Evolutionary conservation across 148 eudicot genomes (phyloP).

Genomic region (Rhododendron ferrugineum): DNA sequence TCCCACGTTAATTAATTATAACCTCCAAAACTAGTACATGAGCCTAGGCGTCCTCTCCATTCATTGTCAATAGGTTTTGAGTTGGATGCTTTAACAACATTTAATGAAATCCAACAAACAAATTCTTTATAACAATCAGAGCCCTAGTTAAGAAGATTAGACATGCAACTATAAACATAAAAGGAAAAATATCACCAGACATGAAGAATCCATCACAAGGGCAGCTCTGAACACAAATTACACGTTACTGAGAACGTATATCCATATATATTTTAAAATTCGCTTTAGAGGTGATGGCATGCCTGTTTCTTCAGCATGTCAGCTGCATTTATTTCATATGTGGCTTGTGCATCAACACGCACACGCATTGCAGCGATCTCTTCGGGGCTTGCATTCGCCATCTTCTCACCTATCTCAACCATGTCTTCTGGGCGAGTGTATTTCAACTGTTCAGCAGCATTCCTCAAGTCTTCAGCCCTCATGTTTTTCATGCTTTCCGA

Average conservation of each 20-base stretch:
- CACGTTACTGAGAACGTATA: background rate
- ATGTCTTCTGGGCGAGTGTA: constrained; percentile 76
- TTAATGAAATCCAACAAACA: background rate
- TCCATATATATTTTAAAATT: background rate
- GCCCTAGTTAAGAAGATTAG: background rate
- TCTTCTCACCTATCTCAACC: constrained; percentile 88
- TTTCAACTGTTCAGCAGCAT: constrained; percentile 94
- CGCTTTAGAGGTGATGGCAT: background rate
- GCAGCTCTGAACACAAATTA: background rate
- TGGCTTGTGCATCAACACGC: constrained; percentile 66
- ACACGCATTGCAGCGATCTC: constrained; percentile 80
- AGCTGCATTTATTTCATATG: constrained; percentile 72
- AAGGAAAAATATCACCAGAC: background rate
- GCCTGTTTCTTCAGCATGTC: constrained; percentile 90
- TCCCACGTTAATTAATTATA: too few relatives aligned
- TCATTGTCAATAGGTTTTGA: too few relatives aligned
- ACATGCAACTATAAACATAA: background rate
- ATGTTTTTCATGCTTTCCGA: constrained; percentile 81
- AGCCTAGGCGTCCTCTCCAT: too few relatives aligned
- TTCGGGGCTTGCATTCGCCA: constrained; percentile 90
- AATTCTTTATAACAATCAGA: background rate
- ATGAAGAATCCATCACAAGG: background rate
- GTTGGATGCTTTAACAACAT: background rate
- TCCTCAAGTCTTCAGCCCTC: constrained; percentile 79
- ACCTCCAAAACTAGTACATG: too few relatives aligned